Evolutionary conservation across 192 early-diverging fungal species (phyloP).

Genomic region (Linnemannia schmuckeri): DNA sequence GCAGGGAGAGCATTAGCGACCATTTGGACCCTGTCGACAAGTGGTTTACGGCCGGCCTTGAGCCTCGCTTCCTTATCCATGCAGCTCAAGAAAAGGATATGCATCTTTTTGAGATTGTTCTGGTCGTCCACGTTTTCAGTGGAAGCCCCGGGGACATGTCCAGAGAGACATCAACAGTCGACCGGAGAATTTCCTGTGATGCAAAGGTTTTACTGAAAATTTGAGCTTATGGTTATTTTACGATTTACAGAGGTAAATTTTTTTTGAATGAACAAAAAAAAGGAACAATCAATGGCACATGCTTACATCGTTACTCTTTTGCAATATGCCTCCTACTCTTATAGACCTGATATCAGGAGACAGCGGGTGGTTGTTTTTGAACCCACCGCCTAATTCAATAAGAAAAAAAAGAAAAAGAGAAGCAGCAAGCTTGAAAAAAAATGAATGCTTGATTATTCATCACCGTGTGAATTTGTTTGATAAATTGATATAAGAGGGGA

Average conservation of each 20-base stretch:
- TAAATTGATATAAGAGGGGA: background rate
- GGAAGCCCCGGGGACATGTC: slow-evolving; percentile 23
- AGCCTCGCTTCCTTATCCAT: slow-evolving; percentile 51
- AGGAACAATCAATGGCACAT: too few relatives aligned
- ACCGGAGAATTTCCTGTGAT: slow-evolving; percentile 55
- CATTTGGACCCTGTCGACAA: slow-evolving; percentile 36
- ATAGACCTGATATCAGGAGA: too few relatives aligned
- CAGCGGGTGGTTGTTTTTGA: slow-evolving; percentile 1
- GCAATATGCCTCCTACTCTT: too few relatives aligned
- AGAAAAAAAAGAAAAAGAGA: background rate
- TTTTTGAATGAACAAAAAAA: too few relatives aligned
- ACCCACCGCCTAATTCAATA: slow-evolving; percentile 13
- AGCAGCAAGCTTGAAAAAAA: too few relatives aligned
- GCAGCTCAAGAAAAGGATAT: slow-evolving; percentile 68
- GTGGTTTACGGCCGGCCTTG: slow-evolving; percentile 43
- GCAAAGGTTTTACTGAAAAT: too few relatives aligned
- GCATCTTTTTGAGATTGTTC: slow-evolving; percentile 65
- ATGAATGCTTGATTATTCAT: too few relatives aligned
- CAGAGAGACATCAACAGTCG: slow-evolving; percentile 47
- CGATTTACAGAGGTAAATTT: too few relatives aligned
- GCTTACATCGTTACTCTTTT: too few relatives aligned
- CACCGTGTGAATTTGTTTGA: too few relatives aligned
- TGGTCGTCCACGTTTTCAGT: slow-evolving; percentile 44
- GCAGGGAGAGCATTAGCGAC: slow-evolving; percentile 41
- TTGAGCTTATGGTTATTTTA: too few relatives aligned